A percentile compares a stretch with the other conserved stretches of the same genome.
Evolutionary conservation across 83 land plant species (phyloP).

Genomic region (Isoetes engelmannii): DNA sequence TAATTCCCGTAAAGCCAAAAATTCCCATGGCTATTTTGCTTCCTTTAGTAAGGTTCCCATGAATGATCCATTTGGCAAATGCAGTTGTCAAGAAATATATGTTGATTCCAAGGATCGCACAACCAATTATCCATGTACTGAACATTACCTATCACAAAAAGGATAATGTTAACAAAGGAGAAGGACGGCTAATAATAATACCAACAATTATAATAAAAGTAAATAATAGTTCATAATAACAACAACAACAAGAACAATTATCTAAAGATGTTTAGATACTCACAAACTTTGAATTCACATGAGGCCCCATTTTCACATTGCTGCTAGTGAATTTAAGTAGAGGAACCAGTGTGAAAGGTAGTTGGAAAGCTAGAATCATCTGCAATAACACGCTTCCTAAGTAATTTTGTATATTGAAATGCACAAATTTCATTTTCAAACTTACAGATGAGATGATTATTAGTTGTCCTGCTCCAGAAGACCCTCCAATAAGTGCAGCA

Average conservation of each 20-base stretch:
- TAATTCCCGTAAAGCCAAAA: neutral
- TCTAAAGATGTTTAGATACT: no score
- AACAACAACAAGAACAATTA: no score
- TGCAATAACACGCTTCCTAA: conserved; percentile 24
- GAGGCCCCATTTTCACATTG: conserved; percentile 63
- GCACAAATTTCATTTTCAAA: neutral
- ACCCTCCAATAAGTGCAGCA: conserved; percentile 71
- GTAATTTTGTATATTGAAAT: neutral
- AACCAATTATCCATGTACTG: conserved; percentile 47
- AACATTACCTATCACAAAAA: conserved; percentile 50
- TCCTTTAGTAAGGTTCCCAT: neutral
- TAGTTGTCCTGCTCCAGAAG: conserved; percentile 68
- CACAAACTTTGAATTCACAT: conserved; percentile 50
- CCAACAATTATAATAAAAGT: no score
- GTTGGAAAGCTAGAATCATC: conserved; percentile 87
- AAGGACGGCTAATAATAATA: no score
- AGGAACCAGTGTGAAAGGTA: conserved; percentile 81
- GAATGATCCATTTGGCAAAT: conserved; percentile 33
- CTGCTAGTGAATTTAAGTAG: conserved; percentile 84
- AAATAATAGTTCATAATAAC: no score
- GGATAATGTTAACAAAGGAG: no score
- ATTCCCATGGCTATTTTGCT: conserved; percentile 1
- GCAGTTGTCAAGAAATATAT: conserved; percentile 46
- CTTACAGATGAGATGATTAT: conserved; percentile 76
- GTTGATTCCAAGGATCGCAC: conserved; percentile 46